Base-by-base conservation (phyloP, 768 basidiomycete species). In the Russula ochroleuca region DNA sequence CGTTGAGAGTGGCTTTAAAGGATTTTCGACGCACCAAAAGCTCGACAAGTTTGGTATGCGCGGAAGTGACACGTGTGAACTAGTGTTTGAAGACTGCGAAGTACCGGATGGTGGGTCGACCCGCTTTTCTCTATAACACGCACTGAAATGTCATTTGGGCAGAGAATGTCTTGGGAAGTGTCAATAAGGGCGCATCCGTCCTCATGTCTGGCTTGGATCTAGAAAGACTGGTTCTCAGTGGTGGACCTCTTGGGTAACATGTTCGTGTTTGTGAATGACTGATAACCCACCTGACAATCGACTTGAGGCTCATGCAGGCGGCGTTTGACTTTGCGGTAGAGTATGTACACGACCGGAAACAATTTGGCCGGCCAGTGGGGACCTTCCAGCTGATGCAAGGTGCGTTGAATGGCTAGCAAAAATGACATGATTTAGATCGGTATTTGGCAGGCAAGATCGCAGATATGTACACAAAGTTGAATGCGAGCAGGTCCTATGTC, bases 351-450 rank as follows among this genome's bases (percentile, higher is more conserved):
- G 87, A 94, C 60, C 82, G 95, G 66, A 85, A 92, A 74, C 95
- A 98, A 72, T 98, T 98, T 69, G 92, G 88, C 41, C 84, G 84
- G 70, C 85, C 88, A 11, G 81, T 98, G 48, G 95, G 90, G 23
- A 88, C 88, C 38, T 96, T 97, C 80, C 94, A 97, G 74, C 72
- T 97, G 61, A 97, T 98, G 91, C 95, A 97, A 83, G 94, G 94
- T 85, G 72, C 70, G 77, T 65, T 21, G 25, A 38, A n/a, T 19
- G 21, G 19, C 21, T 57, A 7, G 49, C 25, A 35, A 40, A 54
- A 70, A 65, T 60, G 25, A 68, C 63, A 28, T 28, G 28, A 28
- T 5, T 28, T 65, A 49, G 65, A 57, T 67, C 62, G 17, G 25
- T 50, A 43, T 63, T 63, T 15, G 56, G 41, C 70, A 90, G 90